Percentiles rank a stretch among this genome's conserved stretches.
These are phyloP conservation scores for Scedosporium minutisporum DNA, from an alignment of 2,329 filamentous ascomycete genomes.

Conservation along the genomic window DNA sequence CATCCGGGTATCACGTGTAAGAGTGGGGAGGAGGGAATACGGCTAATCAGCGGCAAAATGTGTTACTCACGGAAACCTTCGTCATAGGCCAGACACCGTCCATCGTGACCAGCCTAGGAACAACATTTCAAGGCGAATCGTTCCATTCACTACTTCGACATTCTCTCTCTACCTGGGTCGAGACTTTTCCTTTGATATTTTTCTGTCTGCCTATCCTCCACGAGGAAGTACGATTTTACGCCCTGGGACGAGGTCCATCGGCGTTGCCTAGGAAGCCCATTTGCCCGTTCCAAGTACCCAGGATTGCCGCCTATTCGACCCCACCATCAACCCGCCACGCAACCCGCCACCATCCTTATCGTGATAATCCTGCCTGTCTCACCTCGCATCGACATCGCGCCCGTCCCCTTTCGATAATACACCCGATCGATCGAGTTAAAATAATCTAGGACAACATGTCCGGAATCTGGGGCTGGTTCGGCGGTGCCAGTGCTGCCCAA, in stretches of 20 bases:
- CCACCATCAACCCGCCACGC: slow-evolving; percentile 5
- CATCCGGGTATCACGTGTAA: background rate
- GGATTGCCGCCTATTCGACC: slow-evolving; percentile 4
- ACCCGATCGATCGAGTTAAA: background rate
- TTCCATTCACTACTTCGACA: background rate
- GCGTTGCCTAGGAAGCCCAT: background rate
- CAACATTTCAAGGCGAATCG: background rate
- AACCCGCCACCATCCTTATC: background rate
- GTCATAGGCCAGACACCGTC: slow-evolving; percentile 1
- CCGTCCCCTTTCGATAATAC: background rate
- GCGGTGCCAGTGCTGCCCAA: slow-evolving; percentile 62
- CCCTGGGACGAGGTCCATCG: background rate
- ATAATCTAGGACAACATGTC: slow-evolving; percentile 7
- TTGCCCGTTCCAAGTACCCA: background rate
- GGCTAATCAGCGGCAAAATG: slow-evolving; percentile 4
- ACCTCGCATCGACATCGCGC: background rate
- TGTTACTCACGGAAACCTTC: background rate
- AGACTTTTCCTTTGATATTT: too few species aligned
- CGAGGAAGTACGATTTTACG: background rate
- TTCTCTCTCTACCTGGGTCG: background rate
- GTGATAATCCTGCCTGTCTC: background rate
- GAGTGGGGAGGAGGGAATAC: background rate
- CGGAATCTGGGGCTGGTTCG: slow-evolving; percentile 73
- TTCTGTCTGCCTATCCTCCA: too few species aligned
- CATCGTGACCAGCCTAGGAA: slow-evolving; percentile 7